These are phyloP conservation scores for Neurospora tetraspora DNA, from an alignment of 495 filamentous ascomycete species.

Conservation along the genomic window DNA sequence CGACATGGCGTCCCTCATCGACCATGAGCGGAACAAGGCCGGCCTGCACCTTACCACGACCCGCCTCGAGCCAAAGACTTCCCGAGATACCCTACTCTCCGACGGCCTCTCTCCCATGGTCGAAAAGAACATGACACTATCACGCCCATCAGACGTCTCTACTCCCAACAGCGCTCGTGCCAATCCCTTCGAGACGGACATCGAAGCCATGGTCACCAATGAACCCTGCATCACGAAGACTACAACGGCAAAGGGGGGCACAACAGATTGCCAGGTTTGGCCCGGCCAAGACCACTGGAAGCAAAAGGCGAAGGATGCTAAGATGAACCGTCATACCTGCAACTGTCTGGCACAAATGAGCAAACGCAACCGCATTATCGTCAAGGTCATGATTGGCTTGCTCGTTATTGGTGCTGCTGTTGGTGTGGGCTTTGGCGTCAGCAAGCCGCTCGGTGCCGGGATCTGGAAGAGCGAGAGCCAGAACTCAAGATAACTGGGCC, in stretches of 20 bases:
- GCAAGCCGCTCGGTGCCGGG: slow-evolving; percentile 37
- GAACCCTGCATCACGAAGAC: slow-evolving; percentile 22
- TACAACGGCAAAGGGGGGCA: slow-evolving; percentile 19
- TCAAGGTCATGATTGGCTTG: slow-evolving; percentile 31
- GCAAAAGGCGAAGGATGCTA: slow-evolving; percentile 36
- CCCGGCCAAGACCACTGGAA: slow-evolving; percentile 42
- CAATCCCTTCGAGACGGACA: slow-evolving; percentile 39
- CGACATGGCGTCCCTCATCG: slow-evolving; percentile 19
- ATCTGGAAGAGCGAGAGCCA: slow-evolving; percentile 32
- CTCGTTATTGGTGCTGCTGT: slow-evolving; percentile 37
- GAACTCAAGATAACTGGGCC: slow-evolving; percentile 2
- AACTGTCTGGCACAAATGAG: slow-evolving; percentile 33
- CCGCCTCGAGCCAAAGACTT: slow-evolving; percentile 12
- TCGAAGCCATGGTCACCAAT: slow-evolving; percentile 35
- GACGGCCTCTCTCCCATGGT: slow-evolving; percentile 14
- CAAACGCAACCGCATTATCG: slow-evolving; percentile 37
- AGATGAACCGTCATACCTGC: slow-evolving; percentile 34
- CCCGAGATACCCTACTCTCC: slow-evolving; percentile 19
- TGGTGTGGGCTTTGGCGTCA: slow-evolving; percentile 38
- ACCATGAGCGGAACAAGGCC: slow-evolving; percentile 18
- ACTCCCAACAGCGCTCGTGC: slow-evolving; percentile 24
- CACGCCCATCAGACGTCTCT: slow-evolving; percentile 25
- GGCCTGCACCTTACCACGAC: slow-evolving; percentile 20
- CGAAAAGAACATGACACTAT: slow-evolving; percentile 17
- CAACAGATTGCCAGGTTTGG: slow-evolving; percentile 37